Evolutionary conservation across 495 filamentous ascomycete genomes (phyloP).

Genomic region (Penicillium flavigenum): DNA sequence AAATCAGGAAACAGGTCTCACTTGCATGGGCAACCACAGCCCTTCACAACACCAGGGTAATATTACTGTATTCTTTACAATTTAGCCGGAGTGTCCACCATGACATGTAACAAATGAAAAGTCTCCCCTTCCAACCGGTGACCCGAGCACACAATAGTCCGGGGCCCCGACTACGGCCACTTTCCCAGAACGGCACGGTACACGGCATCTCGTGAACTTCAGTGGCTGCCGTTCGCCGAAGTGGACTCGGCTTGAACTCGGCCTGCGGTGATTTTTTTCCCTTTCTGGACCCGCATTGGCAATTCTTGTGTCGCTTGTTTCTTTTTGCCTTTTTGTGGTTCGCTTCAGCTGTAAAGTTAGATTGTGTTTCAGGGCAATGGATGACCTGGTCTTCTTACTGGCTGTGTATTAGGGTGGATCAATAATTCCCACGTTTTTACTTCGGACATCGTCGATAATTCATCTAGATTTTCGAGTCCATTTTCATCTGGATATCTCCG

Average conservation of each 20-base stretch:
- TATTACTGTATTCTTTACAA: neutral
- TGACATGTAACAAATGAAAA: conserved; percentile 10
- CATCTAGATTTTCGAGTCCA: neutral
- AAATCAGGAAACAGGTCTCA: neutral
- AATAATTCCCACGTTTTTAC: neutral
- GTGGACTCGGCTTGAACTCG: conserved; percentile 21
- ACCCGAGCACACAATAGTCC: conserved; percentile 19
- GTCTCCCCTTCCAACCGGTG: conserved; percentile 6
- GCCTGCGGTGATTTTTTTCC: neutral
- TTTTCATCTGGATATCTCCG: neutral
- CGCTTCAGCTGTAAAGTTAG: neutral
- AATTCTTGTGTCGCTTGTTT: neutral
- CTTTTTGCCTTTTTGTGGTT: neutral
- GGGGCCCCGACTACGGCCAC: conserved; percentile 27
- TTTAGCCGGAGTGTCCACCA: conserved; percentile 5
- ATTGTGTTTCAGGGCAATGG: conserved; percentile 1
- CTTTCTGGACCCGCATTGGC: neutral
- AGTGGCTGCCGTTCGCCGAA: conserved; percentile 23
- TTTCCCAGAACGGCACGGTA: conserved; percentile 24
- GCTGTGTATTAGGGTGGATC: neutral
- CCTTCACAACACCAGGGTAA: neutral
- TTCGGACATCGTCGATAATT: neutral
- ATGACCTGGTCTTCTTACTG: neutral
- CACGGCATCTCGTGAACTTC: conserved; percentile 13
- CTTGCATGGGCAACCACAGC: neutral